Evolutionary conservation across 306 rosid species (phyloP), one percentile per base, ranked within the genome.

Genomic region (Dryas octopetala): DNA sequence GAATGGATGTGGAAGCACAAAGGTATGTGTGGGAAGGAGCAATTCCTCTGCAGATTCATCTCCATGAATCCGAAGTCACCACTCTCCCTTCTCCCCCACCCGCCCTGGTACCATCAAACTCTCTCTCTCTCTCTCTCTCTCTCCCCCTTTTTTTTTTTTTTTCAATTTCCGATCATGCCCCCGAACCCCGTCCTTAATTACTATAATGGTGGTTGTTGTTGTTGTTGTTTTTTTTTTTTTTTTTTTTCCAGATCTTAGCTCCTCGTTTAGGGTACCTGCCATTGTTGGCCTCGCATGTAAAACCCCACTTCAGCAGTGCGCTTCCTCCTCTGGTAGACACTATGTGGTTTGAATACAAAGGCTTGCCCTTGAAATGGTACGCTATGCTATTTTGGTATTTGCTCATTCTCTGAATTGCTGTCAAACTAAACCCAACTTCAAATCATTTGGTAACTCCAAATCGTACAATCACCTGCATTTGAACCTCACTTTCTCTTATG

Each of bases 241-340:
- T 47, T 9, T 62, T 79, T 61, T 67, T 70, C 53, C 86, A 95
- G 98, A 86, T 92, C 17, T 89, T 95, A 65, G 99, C 99, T 12
- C 96, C 97, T 84, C 91, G 97, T 68, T 73, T 90, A 17, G 99
- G 99, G 9, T 90, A 90, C 76, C 86, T 95, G 49, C 99, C 99
- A 14, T 73, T 95, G 79, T 76, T 95, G 91, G 81, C 90, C 81
- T 85, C 99, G 74, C 78, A 78, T 9, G 65, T 92, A 28, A 95
- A 90, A 81, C 97, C 99, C 52, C 80, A 91, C 40, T 95, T 95
- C 91, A 83, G 91, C 70, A 19, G 70, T 47, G 48, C 97, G 3
- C 97, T 95, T 38, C 97, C 99, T 70, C 99, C 99, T 41, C 97
- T 93, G 32, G 80, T 70, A 0, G 99, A 95, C 82, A 80, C 99